Base-by-base conservation (phyloP, 139 green algal genomes). In the Chlamydomonas sphaeroides region DNA sequence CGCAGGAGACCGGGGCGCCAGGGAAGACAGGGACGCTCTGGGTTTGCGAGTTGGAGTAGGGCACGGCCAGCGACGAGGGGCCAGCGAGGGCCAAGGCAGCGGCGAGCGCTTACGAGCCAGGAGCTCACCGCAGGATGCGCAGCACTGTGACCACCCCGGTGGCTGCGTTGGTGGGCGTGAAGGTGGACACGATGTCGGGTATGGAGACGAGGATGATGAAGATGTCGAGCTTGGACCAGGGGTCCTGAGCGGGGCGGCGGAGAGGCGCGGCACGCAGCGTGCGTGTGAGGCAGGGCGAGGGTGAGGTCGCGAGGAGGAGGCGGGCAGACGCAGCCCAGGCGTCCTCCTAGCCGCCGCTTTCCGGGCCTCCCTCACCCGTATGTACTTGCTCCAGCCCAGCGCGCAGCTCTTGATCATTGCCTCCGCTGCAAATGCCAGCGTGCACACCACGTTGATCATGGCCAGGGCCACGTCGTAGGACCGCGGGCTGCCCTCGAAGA, bases 151-250 rank as follows among this genome's bases (percentile, higher is more conserved):
- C 57, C n/a, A 77, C 23, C 48, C 69, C 69, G 33, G 33, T 42
- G 69, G 45, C 45, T 26, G 56, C 56, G 56, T 62, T 62, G 56
- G 23, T 26, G 56, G 23, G 10, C 23, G 56, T 62, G 56, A 62
- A 62, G 56, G 56, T 62, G 56, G 42, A 36, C 45, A 77, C n/a
- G 38, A 86, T 61, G 49, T 88, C 76, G 32, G 85, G 66, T 35
- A 89, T 78, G 53, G 77, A 86, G 11, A 89, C 56, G 25, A 87
- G 15, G 20, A 90, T 73, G 66, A 93, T 85, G 56, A 86, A 82
- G 53, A 88, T 76, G 71, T 93, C 89, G 1, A 91, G 79, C 45
- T 89, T 69, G 75, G 91, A 91, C 84, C 84, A 88, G 48, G 57
- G 56, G 71, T 78, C 62, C 56, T 62, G 56, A 18, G 56, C 18